Percentiles rank a stretch among this genome's conserved stretches.
Evolutionary conservation across 164 flowering plant species (phyloP).

Genomic region (Houttuynia cordata): DNA sequence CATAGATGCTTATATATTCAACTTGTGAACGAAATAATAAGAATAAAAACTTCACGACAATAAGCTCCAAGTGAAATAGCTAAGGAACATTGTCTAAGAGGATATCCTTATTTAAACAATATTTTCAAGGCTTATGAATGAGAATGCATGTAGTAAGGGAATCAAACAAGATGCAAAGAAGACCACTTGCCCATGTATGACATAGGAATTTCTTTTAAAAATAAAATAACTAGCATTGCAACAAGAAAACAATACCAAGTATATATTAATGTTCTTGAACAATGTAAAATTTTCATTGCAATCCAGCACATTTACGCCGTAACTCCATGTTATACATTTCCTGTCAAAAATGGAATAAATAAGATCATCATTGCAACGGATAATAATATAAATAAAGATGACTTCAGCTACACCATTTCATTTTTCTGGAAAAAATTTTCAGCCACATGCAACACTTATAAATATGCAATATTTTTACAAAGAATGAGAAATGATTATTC

Average conservation of each 20-base stretch:
- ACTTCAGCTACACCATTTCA: neutral
- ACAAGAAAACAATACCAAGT: constrained; percentile 13
- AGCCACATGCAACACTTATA: neutral
- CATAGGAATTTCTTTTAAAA: too few species aligned
- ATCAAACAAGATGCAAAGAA: too few species aligned
- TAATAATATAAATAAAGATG: neutral
- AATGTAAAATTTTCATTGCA: constrained; percentile 20
- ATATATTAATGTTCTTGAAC: neutral
- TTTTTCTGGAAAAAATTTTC: neutral
- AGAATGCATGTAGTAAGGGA: too few species aligned
- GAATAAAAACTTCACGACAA: too few species aligned
- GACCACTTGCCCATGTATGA: too few species aligned
- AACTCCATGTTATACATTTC: constrained; percentile 54
- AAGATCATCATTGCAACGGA: neutral
- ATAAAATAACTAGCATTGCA: too few species aligned
- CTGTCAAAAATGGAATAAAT: constrained; percentile 24
- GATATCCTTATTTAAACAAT: too few species aligned
- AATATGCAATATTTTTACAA: neutral
- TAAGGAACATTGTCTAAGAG: too few species aligned
- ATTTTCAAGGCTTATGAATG: too few species aligned
- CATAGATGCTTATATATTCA: too few species aligned
- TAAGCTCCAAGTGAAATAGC: too few species aligned
- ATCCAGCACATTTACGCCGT: constrained; percentile 47
- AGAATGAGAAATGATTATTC: neutral
- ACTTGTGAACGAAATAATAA: too few species aligned